Base-by-base conservation (phyloP, 495 filamentous ascomycete species). In the Talaromyces trachyspermus region DNA sequence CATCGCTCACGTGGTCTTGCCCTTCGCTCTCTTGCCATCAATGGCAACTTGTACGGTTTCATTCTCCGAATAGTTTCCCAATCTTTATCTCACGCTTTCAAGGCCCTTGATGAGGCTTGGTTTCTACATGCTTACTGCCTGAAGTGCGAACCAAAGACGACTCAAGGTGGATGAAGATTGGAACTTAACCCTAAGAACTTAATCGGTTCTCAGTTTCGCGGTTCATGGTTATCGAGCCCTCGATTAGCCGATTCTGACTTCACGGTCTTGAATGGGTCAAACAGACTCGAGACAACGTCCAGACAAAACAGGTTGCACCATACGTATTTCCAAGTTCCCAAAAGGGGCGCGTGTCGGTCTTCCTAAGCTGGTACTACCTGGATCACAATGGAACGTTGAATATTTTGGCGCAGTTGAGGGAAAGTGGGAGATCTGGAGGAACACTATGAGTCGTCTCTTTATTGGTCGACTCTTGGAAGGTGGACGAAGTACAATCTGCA, bases 271-370 rank as follows among this genome's bases (percentile, higher is more conserved):
- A 53, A 33, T 38, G 49, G 45, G 58, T 44, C 53, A 74, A 74
- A 65, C 56, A 61, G 57, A 59, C 50, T 61, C 61, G 66, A 71
- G 65, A 70, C 62, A 60, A 55, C 50, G 8, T 53, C 43, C 36
- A 40, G 32, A 45, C 53, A 59, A 53, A 49, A 46, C 48, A 55
- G 65, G 65, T 62, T 52, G 43, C 49, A 67, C 66, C 67, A 74
- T 74, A 68, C 59, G 58, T 62, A 50, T 46, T 48, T 54, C n/a
- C n/a, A 60, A 53, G 40, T 60, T 51, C 42, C 59, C 59, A 22
- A 38, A 65, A 41, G 59, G 63, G 53, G 54, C 54, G 57, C 60
- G 66, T 68, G 70, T 74, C 70, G 57, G 69, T 69, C 63, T 53
- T 51, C 63, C 58, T 35, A 67, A 66, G 70, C 70, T 72, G 70